Conservation (phyloP, 768 basidiomycete species). For the Pisolithus albus region DNA sequence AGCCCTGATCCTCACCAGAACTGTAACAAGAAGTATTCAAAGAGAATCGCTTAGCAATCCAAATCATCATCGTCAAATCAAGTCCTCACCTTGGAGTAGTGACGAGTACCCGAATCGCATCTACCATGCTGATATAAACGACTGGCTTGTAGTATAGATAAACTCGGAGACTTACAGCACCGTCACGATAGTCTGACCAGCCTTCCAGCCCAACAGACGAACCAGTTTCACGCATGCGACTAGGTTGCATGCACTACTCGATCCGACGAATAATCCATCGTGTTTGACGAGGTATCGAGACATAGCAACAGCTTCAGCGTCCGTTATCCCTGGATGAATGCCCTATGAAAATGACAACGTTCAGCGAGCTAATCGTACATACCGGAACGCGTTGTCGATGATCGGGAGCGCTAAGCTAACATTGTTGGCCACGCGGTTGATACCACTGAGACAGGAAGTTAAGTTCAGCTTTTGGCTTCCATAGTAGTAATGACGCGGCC, state of each 20-base stretch:
- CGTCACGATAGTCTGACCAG: slow-evolving; percentile 73
- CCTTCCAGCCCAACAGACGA: slow-evolving; percentile 60
- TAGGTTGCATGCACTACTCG: slow-evolving; percentile 93
- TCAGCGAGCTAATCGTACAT: slow-evolving; percentile 4
- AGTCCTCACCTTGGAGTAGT: slow-evolving; percentile 72
- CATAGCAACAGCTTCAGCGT: slow-evolving; percentile 94
- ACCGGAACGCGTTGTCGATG: slow-evolving; percentile 89
- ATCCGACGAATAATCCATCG: slow-evolving; percentile 93
- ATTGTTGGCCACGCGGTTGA: slow-evolving; percentile 90
- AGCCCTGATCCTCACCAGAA: slow-evolving; percentile 39
- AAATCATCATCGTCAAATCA: not conserved
- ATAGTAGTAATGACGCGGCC: slow-evolving; percentile 17
- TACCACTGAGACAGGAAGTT: slow-evolving; percentile 49
- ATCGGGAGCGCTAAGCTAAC: slow-evolving; percentile 77
- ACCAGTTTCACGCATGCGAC: slow-evolving; percentile 84
- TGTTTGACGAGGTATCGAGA: slow-evolving; percentile 84
- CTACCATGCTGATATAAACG: slow-evolving; percentile 27
- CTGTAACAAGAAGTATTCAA: slow-evolving; percentile 13
- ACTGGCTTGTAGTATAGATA: not conserved
- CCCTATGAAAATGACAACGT: not conserved
- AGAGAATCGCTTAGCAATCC: too few species aligned
- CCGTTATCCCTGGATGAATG: slow-evolving; percentile 59
- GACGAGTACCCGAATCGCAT: slow-evolving; percentile 86
- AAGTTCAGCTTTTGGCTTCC: not conserved
- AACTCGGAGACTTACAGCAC: slow-evolving; percentile 53